These are phyloP conservation scores for Trichosporon coremiiforme DNA, from an alignment of 1,284 basidiomycete species.

Conservation along the genomic window DNA sequence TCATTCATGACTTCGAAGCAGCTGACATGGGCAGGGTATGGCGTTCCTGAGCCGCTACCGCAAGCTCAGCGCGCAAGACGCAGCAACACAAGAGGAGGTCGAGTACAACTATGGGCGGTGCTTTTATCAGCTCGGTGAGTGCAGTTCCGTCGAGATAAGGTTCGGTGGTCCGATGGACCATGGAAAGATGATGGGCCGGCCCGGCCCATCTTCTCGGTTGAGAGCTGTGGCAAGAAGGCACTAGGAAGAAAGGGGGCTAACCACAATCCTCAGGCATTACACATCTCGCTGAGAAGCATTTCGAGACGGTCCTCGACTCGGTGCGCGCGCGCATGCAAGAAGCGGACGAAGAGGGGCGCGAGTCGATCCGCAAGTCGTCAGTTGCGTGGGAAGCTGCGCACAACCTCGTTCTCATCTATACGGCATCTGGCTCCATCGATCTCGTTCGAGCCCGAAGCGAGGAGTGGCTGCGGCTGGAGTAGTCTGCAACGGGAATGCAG, in stretches of 20 bases:
- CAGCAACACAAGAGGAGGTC: slow-evolving; percentile 66
- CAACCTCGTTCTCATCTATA: slow-evolving; percentile 80
- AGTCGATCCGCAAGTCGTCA: slow-evolving; percentile 57
- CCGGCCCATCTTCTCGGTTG: too few species aligned
- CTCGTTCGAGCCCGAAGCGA: slow-evolving; percentile 57
- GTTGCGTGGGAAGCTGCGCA: slow-evolving; percentile 74
- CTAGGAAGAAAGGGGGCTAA: background rate
- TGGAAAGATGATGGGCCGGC: background rate
- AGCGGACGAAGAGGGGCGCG: slow-evolving; percentile 28
- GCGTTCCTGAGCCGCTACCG: slow-evolving; percentile 80
- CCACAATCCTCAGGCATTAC: slow-evolving; percentile 64
- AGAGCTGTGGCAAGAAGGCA: too few species aligned
- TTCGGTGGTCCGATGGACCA: background rate
- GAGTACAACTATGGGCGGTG: slow-evolving; percentile 90
- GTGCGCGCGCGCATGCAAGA: slow-evolving; percentile 59
- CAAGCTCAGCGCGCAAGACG: slow-evolving; percentile 58
- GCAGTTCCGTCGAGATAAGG: background rate
- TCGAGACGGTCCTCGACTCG: slow-evolving; percentile 70
- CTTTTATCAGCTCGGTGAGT: slow-evolving; percentile 83
- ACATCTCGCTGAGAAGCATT: slow-evolving; percentile 78
- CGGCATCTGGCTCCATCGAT: slow-evolving; percentile 70
- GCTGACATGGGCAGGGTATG: slow-evolving; percentile 63
- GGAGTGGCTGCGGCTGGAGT: slow-evolving; percentile 48
- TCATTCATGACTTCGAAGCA: slow-evolving; percentile 9
- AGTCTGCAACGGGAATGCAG: background rate